These are phyloP conservation scores for Candida berthetii DNA, from an alignment of 805 yeast species.

Conservation along the genomic window DNA sequence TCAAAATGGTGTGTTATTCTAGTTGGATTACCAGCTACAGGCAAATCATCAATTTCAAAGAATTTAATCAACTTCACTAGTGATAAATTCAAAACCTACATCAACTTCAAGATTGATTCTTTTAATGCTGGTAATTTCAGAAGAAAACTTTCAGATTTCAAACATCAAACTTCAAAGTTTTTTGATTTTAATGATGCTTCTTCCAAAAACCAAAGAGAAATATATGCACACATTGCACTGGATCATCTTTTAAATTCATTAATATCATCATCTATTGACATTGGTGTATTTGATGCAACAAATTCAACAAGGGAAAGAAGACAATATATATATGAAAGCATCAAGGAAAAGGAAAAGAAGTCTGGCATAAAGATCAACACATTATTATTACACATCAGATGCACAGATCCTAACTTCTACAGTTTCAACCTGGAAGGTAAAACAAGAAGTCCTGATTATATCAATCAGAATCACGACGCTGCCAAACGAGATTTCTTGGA, in stretches of 20 bases:
- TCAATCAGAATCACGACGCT: constrained; percentile 38
- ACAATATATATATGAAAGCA: constrained; percentile 12
- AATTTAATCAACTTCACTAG: constrained; percentile 55
- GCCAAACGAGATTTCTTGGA: constrained; percentile 56
- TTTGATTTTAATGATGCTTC: constrained; percentile 38
- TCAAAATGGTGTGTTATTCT: constrained; percentile 59
- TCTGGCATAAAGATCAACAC: constrained; percentile 34
- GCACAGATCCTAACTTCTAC: constrained; percentile 44
- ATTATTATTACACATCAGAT: constrained; percentile 52
- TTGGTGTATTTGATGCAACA: constrained; percentile 58
- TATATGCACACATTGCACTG: constrained; percentile 46
- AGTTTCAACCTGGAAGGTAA: constrained; percentile 60
- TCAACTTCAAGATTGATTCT: constrained; percentile 30
- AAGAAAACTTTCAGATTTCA: constrained; percentile 33
- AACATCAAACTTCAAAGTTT: constrained; percentile 31
- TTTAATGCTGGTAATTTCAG: constrained; percentile 75
- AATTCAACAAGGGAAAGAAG: constrained; percentile 44
- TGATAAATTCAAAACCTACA: constrained; percentile 3
- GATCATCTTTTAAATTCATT: constrained; percentile 38
- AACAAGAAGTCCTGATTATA: constrained; percentile 57
- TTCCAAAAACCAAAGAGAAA: constrained; percentile 37
- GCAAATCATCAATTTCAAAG: constrained; percentile 67
- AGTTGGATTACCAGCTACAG: constrained; percentile 76
- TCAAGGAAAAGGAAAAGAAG: constrained; percentile 13
- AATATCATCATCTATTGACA: constrained; percentile 35